Conservation (phyloP, 129 eudicot genomes). For the Arctium minus region DNA sequence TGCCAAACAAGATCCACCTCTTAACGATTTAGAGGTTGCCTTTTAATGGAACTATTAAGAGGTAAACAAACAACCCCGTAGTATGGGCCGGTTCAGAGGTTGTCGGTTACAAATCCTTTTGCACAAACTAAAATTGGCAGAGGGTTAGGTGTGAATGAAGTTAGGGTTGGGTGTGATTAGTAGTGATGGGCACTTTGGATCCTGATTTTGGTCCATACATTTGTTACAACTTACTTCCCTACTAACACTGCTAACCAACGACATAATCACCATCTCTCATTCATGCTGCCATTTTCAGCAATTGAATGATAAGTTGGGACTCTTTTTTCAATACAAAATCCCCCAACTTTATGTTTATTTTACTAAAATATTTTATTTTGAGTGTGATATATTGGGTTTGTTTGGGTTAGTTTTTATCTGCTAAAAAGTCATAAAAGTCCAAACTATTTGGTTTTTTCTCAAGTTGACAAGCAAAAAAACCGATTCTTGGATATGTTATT, state of each 20-base stretch:
- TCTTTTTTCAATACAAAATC: neutral
- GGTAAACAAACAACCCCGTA: no score
- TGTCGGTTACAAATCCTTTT: neutral
- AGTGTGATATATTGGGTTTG: neutral
- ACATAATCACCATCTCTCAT: slow-evolving; percentile 6
- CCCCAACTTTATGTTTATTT: neutral
- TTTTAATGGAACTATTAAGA: no score
- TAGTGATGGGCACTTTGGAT: slow-evolving; percentile 32
- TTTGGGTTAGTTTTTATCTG: neutral
- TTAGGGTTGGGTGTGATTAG: slow-evolving; percentile 34
- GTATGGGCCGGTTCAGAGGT: neutral
- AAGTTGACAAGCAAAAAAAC: neutral
- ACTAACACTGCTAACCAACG: slow-evolving; percentile 1
- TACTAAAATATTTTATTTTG: neutral
- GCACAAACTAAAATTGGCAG: neutral
- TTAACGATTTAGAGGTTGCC: no score
- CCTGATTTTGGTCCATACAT: slow-evolving; percentile 34
- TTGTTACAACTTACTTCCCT: slow-evolving; percentile 15
- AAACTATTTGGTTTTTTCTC: neutral
- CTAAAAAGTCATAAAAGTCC: neutral
- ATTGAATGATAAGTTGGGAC: slow-evolving; percentile 16
- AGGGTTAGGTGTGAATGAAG: slow-evolving; percentile 38
- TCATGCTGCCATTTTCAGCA: slow-evolving; percentile 17
- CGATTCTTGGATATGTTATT: neutral
- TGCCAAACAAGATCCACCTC: no score